These are phyloP conservation scores for Bolboschoenoplectus hybrid DNA, from an alignment of 202 grass and related monocot species.

Conservation along the genomic window DNA sequence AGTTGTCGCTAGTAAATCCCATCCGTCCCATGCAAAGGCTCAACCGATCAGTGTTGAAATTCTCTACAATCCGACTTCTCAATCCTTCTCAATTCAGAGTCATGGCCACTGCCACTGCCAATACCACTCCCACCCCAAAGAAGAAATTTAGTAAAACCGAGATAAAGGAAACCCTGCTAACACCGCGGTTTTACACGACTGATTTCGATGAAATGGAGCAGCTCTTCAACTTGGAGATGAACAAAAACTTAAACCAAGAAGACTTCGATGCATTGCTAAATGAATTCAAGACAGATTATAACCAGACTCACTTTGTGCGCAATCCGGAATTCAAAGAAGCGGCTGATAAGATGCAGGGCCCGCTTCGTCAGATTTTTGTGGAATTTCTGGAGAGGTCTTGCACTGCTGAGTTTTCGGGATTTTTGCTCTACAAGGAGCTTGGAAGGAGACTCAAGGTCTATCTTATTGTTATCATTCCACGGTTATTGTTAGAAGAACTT, in stretches of 20 bases:
- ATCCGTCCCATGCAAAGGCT: constrained; percentile 41
- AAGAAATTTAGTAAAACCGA: constrained; percentile 55
- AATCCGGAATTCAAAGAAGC: constrained; percentile 90
- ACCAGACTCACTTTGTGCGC: constrained; percentile 97
- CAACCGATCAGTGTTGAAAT: constrained; percentile 28
- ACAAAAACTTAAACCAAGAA: constrained; percentile 87
- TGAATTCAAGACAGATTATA: constrained; percentile 99
- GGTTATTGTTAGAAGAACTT: neutral
- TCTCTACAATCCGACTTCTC: constrained; percentile 27
- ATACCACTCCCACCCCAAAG: constrained; percentile 53
- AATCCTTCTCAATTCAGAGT: constrained; percentile 53
- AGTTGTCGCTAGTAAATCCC: constrained; percentile 44
- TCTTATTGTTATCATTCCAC: neutral
- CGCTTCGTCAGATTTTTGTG: constrained; percentile 82
- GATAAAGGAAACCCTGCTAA: constrained; percentile 82
- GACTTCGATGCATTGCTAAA: constrained; percentile 91
- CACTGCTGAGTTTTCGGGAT: constrained; percentile 89
- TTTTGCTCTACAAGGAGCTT: constrained; percentile 99
- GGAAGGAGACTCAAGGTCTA: constrained; percentile 85
- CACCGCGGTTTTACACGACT: constrained; percentile 89
- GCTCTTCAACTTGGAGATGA: constrained; percentile 91
- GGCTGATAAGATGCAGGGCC: constrained; percentile 85
- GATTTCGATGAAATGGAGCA: constrained; percentile 97
- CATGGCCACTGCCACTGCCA: constrained; percentile 48
- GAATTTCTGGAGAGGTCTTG: constrained; percentile 98